Base-by-base conservation (phyloP, 1,139 yeast species). In the Lodderomyces margitis region DNA sequence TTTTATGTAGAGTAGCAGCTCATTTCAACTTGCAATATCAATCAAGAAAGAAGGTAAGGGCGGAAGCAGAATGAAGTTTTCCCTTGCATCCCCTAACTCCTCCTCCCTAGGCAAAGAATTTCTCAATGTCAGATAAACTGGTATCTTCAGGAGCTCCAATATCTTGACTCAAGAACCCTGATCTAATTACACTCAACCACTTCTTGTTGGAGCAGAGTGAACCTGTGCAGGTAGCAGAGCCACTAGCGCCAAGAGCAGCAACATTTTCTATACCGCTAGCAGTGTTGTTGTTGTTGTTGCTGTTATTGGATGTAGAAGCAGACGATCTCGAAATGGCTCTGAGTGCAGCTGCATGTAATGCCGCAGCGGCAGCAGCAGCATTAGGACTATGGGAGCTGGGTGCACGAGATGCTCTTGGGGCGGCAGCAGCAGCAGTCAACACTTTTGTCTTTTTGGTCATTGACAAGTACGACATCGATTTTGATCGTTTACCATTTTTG, bases 371-470 rank as follows among this genome's bases (percentile, higher is more conserved):
- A 14, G 84, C 85, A 20, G 83, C 83, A 6, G 85, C 85, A 50
- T 72, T 70, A 10, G 84, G 81, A 41, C 78, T 68, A 49, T 71
- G 83, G 16, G 76, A 69, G 49, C 78, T 65, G 5, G 82, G 75
- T 27, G 77, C 68, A 49, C 78, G 75, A 15, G 87, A 83, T n/a
- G 84, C 78, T 54, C 91, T 70, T 45, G 91, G 92, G 34, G 91
- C 87, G 24, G 87, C 88, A 12, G 89, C 88, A 15, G 91, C 91
- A 27, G 87, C 87, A n/a, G 89, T 83, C 42, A 83, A 57, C 44
- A 65, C 64, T 52, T 77, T 76, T 38, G 75, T 65, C 55, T 75
- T 78, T 55, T 80, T 80, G 47, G 67, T 65, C 38, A 66, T 59
- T 30, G 75, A 59, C 39, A 71, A 62, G 49, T 74, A 78, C 28